Conservation (phyloP, 208 protist genomes). For the Tritrichomonas foetus region DNA sequence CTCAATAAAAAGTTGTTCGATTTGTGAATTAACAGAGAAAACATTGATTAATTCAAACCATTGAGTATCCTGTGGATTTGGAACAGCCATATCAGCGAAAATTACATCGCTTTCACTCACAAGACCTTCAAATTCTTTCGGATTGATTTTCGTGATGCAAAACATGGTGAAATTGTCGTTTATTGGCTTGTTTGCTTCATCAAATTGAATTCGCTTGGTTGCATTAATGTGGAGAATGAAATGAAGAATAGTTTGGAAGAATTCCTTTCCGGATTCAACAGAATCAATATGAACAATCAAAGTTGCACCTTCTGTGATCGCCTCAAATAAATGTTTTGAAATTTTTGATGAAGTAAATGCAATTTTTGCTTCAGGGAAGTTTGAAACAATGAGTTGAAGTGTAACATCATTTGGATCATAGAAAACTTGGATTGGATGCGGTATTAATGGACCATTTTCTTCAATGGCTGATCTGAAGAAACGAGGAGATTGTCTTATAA, state of each 20-base stretch:
- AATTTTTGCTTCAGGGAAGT: not conserved
- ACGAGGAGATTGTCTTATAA: not conserved
- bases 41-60: not conserved
- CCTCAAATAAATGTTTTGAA: not conserved
- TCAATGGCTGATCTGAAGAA: not conserved
- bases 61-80: not conserved
- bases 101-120: not conserved
- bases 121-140: not conserved
- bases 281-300: conserved; percentile 32
- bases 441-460: not conserved
- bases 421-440: not conserved
- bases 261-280: not conserved
- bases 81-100: not conserved
- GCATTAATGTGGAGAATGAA: not conserved
- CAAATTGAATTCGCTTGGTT: not conserved
- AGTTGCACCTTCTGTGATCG: not conserved
- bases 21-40: not conserved
- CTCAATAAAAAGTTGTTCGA: not conserved
- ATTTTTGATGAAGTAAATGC: not conserved
- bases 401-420: not conserved
- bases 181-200: not conserved
- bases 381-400: not conserved
- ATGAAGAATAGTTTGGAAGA: not conserved
- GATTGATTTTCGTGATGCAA: not conserved
- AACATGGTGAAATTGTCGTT: not conserved